Base-by-base conservation (phyloP, 1,284 basidiomycete species). In the Fomitopsis betulina region DNA sequence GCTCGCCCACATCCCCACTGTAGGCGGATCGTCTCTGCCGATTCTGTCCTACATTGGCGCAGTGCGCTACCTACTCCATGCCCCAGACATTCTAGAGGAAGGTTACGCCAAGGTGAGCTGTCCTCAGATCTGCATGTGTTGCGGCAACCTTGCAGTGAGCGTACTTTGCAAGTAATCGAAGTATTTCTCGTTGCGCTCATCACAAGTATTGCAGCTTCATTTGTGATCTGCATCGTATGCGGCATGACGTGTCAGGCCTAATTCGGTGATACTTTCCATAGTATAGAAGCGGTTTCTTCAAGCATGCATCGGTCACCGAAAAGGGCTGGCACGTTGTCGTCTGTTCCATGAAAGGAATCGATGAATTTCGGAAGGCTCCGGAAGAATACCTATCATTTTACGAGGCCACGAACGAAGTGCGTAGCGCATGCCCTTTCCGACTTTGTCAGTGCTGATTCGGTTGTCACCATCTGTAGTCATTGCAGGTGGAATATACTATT, bases 41-140 rank as follows among this genome's bases (percentile, higher is more conserved):
- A 50, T 76, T 33, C 59, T 73, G 7, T 77, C 76, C n/a, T 77
- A 71, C 58, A 63, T 70, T 23, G 68, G 71, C 5, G 68, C 68
- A 7, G 56, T 59, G 27, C 66, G 64, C 33, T 75, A 70, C 58
- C 57, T 74, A 43, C 57, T 60, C 10, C 62, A 75, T 63, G 72
- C 72, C 6, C 66, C 61, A 54, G 62, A 60, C 21, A 67, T 77
- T 64, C 62, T 77, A 5, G 64, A 75, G 54, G 68, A 74, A 58
- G 76, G 75, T 1, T 78, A 76, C 58, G 66, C 69, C 23, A 69
- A 68, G 61, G 75, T 74, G 30, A 40, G 67, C 64, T 19, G 6
- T 21, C 25, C 3, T 13, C 25, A 21, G n/a, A n/a, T n/a, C n/a
- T n/a, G n/a, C n/a, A n/a, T n/a, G 27, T 30, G 27, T 30, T 30